Evolutionary conservation across 2,329 filamentous ascomycete genomes (phyloP).

Genomic region (Nigrospora sphaerica): DNA sequence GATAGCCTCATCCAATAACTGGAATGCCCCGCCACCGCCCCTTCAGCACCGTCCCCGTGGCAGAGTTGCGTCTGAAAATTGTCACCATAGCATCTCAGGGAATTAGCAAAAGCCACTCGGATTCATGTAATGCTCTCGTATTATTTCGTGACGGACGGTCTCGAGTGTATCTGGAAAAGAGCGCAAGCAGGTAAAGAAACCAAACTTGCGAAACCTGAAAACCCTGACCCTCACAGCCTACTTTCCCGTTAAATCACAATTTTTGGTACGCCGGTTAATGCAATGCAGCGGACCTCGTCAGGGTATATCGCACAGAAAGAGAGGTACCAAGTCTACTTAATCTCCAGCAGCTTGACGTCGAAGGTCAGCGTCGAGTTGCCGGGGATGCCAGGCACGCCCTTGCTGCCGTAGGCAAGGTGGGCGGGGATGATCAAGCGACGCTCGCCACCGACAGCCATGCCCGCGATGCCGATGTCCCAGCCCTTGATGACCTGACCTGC

Average conservation of each 20-base stretch:
- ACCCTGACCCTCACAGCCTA: neutral
- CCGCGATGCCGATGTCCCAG: slow-evolving; percentile 90
- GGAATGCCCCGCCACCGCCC: too few species aligned
- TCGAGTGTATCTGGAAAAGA: neutral
- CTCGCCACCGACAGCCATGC: slow-evolving; percentile 92
- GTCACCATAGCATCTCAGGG: too few species aligned
- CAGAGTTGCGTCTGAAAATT: too few species aligned
- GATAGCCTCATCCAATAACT: too few species aligned
- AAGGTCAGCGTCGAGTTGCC: slow-evolving; percentile 87
- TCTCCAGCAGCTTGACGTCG: slow-evolving; percentile 79
- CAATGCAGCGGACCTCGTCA: neutral
- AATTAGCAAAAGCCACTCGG: too few species aligned
- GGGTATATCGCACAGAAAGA: neutral
- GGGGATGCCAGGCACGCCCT: slow-evolving; percentile 76
- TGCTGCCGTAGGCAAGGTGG: slow-evolving; percentile 82
- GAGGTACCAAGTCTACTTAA: slow-evolving; percentile 53
- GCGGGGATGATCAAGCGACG: slow-evolving; percentile 86
- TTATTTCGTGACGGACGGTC: too few species aligned
- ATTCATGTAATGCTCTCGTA: too few species aligned
- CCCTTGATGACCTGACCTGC: slow-evolving; percentile 96
- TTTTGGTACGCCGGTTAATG: neutral
- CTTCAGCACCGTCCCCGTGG: too few species aligned
- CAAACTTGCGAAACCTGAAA: neutral
- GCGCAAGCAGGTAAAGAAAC: slow-evolving; percentile 4
- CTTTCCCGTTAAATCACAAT: neutral